phyloP scores from a whole-genome alignment of 257 asterid genomes.

The Dorcoceras hygrometricum region DNA sequence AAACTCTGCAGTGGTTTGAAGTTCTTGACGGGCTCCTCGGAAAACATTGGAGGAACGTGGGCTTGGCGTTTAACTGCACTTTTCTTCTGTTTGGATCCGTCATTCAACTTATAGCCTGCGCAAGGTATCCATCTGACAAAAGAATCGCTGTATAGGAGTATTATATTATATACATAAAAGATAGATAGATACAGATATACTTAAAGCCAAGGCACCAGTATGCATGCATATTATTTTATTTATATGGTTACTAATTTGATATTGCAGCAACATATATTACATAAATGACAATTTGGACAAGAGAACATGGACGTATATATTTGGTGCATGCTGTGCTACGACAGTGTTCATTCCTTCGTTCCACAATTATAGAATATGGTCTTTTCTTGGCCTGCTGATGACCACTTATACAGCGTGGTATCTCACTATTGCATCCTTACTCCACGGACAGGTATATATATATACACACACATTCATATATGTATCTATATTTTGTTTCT shows the following conservation, averaged over 20 bases:
- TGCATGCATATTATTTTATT: too few species aligned
- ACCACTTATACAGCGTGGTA: constrained; percentile 97
- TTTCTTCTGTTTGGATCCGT: constrained; percentile 95
- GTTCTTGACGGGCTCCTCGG: constrained; percentile 94
- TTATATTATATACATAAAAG: too few species aligned
- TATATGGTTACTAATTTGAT: too few species aligned
- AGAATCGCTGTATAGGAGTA: too few species aligned
- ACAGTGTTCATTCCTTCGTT: constrained; percentile 92
- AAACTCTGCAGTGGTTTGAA: constrained; percentile 75
- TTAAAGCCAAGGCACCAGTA: too few species aligned
- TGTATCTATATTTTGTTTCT: too few species aligned
- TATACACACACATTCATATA: too few species aligned
- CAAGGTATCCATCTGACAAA: constrained; percentile 51
- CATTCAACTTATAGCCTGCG: constrained; percentile 96
- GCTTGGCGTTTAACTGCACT: constrained; percentile 92
- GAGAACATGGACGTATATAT: constrained; percentile 92
- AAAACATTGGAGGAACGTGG: constrained; percentile 94
- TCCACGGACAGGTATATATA: constrained; percentile 79
- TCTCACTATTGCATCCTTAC: constrained; percentile 76
- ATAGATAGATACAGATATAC: background rate
- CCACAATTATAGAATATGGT: constrained; percentile 93
- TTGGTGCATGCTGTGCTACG: constrained; percentile 95
- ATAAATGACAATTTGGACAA: constrained; percentile 94
- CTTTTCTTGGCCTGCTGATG: constrained; percentile 82
- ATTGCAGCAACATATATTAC: constrained; percentile 90